These are phyloP conservation scores for Antrodiella citrinella DNA, from an alignment of 768 basidiomycete species.

Conservation along the genomic window DNA sequence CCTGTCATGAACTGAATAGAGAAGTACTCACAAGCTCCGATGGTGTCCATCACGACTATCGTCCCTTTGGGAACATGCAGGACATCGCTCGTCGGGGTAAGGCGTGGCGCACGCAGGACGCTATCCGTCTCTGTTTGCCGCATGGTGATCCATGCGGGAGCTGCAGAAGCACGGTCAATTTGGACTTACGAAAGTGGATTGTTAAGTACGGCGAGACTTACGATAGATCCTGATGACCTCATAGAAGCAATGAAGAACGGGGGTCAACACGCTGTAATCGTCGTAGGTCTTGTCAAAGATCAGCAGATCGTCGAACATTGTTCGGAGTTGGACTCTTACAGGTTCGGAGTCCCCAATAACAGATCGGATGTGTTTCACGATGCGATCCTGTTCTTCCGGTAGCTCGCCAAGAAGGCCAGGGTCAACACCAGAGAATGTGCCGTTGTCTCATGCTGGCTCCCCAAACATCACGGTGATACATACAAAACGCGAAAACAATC, in stretches of 20 bases:
- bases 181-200: background rate
- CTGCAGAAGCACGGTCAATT: background rate
- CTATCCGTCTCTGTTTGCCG: conserved; percentile 6
- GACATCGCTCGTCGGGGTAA: background rate
- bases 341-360: conserved; percentile 1
- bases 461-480: too few relatives aligned
- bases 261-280: conserved; percentile 1
- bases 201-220: conserved; percentile 3
- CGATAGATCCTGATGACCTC: conserved; percentile 13
- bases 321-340: conserved; percentile 2
- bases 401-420: conserved; percentile 28
- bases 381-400: conserved; percentile 31
- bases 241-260: conserved; percentile 12
- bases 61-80: conserved; percentile 13
- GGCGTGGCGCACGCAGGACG: conserved; percentile 1
- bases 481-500: too few relatives aligned
- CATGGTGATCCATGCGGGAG: conserved; percentile 1
- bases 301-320: too few relatives aligned
- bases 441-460: conserved; percentile 22
- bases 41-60: conserved; percentile 18
- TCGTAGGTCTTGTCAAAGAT: conserved; percentile 11
- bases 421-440: conserved; percentile 26
- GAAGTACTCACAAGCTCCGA: conserved; percentile 19
- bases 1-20: background rate
- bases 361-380: conserved; percentile 23